These are phyloP conservation scores for Lablab purpureus DNA, from an alignment of 306 rosid species.

Conservation along the genomic window DNA sequence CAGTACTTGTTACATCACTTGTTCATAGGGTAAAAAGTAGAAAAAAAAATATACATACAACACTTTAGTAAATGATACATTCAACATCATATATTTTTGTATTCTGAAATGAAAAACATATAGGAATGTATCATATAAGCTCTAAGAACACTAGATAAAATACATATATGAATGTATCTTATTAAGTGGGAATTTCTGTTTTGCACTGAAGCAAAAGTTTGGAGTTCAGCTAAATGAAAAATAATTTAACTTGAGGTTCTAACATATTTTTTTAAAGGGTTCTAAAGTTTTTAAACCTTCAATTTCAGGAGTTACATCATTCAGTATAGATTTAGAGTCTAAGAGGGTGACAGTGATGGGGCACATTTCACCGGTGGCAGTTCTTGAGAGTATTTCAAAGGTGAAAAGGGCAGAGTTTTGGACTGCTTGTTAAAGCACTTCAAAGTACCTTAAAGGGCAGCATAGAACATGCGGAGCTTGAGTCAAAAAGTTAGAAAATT, in stretches of 20 bases:
- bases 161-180: not conserved
- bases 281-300: not conserved
- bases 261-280: not conserved
- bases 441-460: conserved; percentile 39
- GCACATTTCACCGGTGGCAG: conserved; percentile 76
- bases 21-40: not conserved
- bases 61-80: not conserved
- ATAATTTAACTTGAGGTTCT: not conserved
- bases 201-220: not conserved
- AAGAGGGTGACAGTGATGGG: conserved; percentile 98
- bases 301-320: conserved; percentile 84
- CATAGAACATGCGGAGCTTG: conserved; percentile 33
- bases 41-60: not conserved
- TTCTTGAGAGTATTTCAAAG: conserved; percentile 88
- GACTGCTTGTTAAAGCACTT: conserved; percentile 46
- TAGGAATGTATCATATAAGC: not conserved
- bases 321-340: conserved; percentile 82
- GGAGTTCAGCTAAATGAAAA: conserved; percentile 5
- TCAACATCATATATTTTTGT: not conserved
- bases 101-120: not conserved
- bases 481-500: conserved; percentile 34
- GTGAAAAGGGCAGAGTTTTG: conserved; percentile 90
- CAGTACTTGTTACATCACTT: not conserved
- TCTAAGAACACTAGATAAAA: not conserved
- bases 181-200: not conserved